phyloP scores from a whole-genome alignment of 2,329 filamentous ascomycete genomes.

The Botrytis medusae region DNA sequence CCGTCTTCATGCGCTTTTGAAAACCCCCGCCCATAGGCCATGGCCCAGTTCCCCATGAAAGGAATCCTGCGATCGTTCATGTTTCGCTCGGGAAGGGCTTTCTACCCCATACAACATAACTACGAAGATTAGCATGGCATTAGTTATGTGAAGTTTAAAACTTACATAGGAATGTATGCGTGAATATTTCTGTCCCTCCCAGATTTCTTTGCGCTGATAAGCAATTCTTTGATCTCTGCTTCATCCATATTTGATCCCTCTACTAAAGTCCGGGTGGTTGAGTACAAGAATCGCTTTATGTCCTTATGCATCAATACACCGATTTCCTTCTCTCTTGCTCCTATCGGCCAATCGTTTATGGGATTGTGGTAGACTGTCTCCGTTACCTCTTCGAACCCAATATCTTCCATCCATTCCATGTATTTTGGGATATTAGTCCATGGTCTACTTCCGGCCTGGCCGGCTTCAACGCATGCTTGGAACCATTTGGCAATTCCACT shows the following conservation, averaged over 20 bases:
- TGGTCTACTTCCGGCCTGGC: slow-evolving; percentile 21
- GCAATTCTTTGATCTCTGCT: background rate
- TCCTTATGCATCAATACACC: slow-evolving; percentile 28
- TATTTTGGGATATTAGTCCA: slow-evolving; percentile 28
- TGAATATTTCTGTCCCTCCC: slow-evolving; percentile 7
- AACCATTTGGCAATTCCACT: slow-evolving; percentile 30
- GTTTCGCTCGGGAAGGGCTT: background rate
- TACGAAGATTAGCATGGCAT: background rate
- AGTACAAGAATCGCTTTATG: slow-evolving; percentile 16
- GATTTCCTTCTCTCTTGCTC: slow-evolving; percentile 29
- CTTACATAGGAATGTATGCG: slow-evolving; percentile 12
- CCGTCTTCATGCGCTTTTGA: background rate
- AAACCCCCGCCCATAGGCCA: background rate
- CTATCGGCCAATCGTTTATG: slow-evolving; percentile 53
- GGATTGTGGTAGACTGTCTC: slow-evolving; percentile 54
- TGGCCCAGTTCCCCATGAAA: background rate
- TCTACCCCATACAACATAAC: slow-evolving; percentile 15
- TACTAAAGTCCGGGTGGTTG: background rate
- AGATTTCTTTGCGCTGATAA: background rate
- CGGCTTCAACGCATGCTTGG: slow-evolving; percentile 25
- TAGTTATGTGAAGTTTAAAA: background rate
- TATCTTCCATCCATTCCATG: slow-evolving; percentile 39
- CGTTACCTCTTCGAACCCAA: slow-evolving; percentile 55
- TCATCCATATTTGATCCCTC: slow-evolving; percentile 7
- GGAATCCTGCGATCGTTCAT: background rate